phyloP scores from a whole-genome alignment of 2,329 filamentous ascomycete genomes.

The Colletotrichum sp. region DNA sequence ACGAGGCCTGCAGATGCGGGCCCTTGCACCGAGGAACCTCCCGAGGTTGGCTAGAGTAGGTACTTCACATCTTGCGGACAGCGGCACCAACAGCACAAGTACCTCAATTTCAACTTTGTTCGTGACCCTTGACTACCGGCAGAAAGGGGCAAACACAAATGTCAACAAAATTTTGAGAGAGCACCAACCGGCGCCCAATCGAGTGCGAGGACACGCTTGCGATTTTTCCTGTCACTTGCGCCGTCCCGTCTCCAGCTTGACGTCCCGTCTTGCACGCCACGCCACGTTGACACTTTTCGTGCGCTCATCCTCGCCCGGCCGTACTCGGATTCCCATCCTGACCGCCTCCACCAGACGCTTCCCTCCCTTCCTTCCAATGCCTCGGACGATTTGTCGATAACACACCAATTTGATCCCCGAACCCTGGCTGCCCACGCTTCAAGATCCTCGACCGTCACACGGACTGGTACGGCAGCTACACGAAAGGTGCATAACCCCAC shows the following conservation, averaged over 20 bases:
- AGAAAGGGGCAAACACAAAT: slow-evolving; percentile 20
- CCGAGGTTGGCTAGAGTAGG: background rate
- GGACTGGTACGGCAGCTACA: slow-evolving; percentile 15
- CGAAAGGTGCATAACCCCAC: slow-evolving; percentile 20
- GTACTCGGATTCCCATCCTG: slow-evolving; percentile 10
- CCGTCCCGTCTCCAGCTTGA: background rate
- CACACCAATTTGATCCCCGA: background rate
- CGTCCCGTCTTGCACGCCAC: slow-evolving; percentile 10
- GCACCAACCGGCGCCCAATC: background rate
- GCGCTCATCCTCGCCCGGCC: background rate
- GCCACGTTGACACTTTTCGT: background rate
- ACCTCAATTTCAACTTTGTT: slow-evolving; percentile 5
- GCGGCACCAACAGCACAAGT: background rate
- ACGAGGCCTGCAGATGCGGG: slow-evolving; percentile 19
- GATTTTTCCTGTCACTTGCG: slow-evolving; percentile 5
- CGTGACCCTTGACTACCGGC: slow-evolving; percentile 19
- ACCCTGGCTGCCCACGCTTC: background rate
- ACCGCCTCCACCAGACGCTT: background rate
- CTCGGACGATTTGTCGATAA: background rate
- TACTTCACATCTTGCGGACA: background rate
- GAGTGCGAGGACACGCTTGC: slow-evolving; percentile 7
- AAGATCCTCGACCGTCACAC: slow-evolving; percentile 6
- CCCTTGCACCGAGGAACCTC: slow-evolving; percentile 1
- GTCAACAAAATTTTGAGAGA: slow-evolving; percentile 21
- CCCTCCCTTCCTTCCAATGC: background rate